Base-by-base conservation (phyloP, 306 rosid genomes). In the Medicago ruthenica region DNA sequence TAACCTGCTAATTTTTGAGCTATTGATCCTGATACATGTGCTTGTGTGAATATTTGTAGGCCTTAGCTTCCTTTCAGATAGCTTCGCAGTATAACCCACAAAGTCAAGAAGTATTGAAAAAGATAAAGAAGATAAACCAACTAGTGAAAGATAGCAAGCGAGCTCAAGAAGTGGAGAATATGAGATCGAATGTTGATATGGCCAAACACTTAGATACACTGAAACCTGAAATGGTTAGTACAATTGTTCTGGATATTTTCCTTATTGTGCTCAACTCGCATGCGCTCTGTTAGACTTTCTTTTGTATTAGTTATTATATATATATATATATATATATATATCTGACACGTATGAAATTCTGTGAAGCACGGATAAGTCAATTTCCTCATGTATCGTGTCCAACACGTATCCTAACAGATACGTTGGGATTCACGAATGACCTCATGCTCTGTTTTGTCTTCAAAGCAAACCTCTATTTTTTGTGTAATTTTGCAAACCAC, bases 101-200 rank as follows among this genome's bases (percentile, higher is more conserved):
- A 85, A 96, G 98, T 86, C 80, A 89, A 73, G 99, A 96, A 90
- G 97, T 92, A 75, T 85, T 87, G 34, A 91, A 84, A 81, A 96
- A 96, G 86, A 96, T 96, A 67, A 96, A 91, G 87, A 88, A 72
- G 85, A 81, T 89, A 63, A 79, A 87, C 80, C 98, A 92, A 87
- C 77, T 92, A 72, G 79, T 44, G 15, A 89, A 31, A 76, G 96
- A 92, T 83, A 89, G 85, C 82, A 85, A 87, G 78, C 96, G 91
- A 78, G 96, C 86, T 53, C 86, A 87, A 76, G 98, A 90, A 86
- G 88, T 92, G 84, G 90, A 92, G 87, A 88, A 82, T 74, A 84
- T 83, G 93, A 90, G 96, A 86, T 84, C 93, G 66, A 92, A 96
- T 83, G 81, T 96, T 80, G 92, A 96, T 76, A 81, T 96, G 89